These are phyloP conservation scores for Metarhizium humberi DNA, from an alignment of 2,329 filamentous ascomycete species.

Conservation along the genomic window DNA sequence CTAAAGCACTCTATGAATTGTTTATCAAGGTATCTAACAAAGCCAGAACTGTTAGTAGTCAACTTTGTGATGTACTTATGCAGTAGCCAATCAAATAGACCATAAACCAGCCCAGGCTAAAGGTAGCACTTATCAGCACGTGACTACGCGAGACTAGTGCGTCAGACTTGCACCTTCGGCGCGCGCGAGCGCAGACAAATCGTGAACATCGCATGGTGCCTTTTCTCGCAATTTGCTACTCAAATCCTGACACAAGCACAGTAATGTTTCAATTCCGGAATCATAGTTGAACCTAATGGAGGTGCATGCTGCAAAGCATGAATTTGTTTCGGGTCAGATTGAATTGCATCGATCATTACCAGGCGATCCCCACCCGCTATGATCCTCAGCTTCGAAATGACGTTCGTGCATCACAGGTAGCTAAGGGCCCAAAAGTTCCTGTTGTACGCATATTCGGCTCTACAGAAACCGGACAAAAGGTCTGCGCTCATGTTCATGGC, in stretches of 20 bases:
- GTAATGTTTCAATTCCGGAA: background rate
- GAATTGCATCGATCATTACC: slow-evolving; percentile 95
- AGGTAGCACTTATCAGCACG: slow-evolving; percentile 15
- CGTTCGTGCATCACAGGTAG: slow-evolving; percentile 46
- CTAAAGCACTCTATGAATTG: too few relatives aligned
- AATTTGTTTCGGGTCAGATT: slow-evolving; percentile 81
- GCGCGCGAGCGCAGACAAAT: background rate
- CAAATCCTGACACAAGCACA: background rate
- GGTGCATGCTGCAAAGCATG: slow-evolving; percentile 18
- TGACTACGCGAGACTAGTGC: slow-evolving; percentile 15
- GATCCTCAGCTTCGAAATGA: slow-evolving; percentile 70
- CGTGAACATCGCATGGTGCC: background rate
- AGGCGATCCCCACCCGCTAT: slow-evolving; percentile 66
- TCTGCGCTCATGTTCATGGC: slow-evolving; percentile 92
- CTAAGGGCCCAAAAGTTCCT: slow-evolving; percentile 65
- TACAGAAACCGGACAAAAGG: slow-evolving; percentile 90
- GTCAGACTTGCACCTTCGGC: background rate
- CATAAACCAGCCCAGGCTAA: background rate
- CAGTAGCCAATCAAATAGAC: too few relatives aligned
- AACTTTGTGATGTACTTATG: too few relatives aligned
- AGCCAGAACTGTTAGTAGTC: too few relatives aligned
- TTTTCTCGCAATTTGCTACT: background rate
- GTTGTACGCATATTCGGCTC: slow-evolving; percentile 86
- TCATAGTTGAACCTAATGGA: slow-evolving; percentile 10
- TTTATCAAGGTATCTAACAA: too few relatives aligned